phyloP scores from a whole-genome alignment of 768 basidiomycete genomes.

The Rhizopogon sp. region DNA sequence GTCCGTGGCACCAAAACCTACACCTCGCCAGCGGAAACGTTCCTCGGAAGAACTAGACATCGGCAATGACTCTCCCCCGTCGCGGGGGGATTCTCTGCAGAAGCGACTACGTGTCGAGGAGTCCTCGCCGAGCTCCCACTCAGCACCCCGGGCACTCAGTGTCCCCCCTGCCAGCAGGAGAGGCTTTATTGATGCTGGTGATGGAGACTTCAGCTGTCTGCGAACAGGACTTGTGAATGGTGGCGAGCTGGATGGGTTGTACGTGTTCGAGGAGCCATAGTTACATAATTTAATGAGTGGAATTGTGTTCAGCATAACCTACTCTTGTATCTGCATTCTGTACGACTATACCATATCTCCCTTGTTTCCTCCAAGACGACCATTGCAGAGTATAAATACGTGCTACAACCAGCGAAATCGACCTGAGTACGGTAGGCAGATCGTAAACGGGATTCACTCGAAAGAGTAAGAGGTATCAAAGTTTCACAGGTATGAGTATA shows the following conservation, averaged over 20 bases:
- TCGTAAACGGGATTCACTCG: too few species aligned
- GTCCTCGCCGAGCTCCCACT: neutral
- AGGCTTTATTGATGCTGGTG: constrained; percentile 11
- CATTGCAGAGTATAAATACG: neutral
- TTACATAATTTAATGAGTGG: neutral
- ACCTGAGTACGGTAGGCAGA: too few species aligned
- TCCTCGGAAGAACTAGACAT: constrained; percentile 46
- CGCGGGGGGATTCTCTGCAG: constrained; percentile 10
- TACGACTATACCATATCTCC: constrained; percentile 5
- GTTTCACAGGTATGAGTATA: too few species aligned
- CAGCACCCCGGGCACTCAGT: constrained; percentile 9
- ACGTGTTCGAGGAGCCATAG: constrained; percentile 21
- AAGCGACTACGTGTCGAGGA: constrained; percentile 25
- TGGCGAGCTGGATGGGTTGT: constrained; percentile 26
- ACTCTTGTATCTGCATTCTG: constrained; percentile 4
- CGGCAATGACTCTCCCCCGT: constrained; percentile 8
- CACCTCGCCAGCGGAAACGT: constrained; percentile 36
- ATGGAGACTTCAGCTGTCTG: constrained; percentile 5
- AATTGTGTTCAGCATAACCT: constrained; percentile 1
- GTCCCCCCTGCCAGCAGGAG: constrained; percentile 10
- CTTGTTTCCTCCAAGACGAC: neutral
- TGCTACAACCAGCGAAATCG: too few species aligned
- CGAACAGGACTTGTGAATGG: constrained; percentile 25
- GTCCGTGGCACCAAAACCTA: neutral
- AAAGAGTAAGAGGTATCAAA: too few species aligned